Base-by-base conservation (phyloP, 1,139 yeast genomes). In the Magnusiomyces paraingens region DNA sequence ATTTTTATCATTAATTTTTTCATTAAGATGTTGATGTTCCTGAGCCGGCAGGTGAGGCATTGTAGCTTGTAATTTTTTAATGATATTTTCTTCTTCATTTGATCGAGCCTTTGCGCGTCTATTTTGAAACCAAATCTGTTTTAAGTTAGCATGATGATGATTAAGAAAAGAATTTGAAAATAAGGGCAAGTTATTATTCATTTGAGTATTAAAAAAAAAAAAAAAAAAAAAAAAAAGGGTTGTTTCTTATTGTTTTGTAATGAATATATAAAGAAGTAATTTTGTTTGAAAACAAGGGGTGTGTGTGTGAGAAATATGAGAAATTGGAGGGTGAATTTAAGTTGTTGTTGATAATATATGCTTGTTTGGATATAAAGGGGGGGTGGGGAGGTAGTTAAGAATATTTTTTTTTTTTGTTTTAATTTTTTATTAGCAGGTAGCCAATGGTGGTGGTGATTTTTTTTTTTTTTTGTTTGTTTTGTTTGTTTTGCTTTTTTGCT, bases 41-140 rank as follows among this genome's bases (percentile, higher is more conserved):
- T 45, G 48, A n/a, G 42, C 21, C 6, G 38, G 8, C 49, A 47
- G 35, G 38, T 21, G 41, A 21, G 35, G 41, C 8, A 22, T 10
- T 42, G n/a, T n/a, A 22, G 47, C 32, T 26, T 50, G 49, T 3
- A 54, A 44, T 40, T 51, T 56, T 47, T 52, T 49, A 11, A 54
- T 38, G n/a, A 56, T 49, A 17, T 52, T 55, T 32, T 59, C 58
- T 52, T 62, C 66, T 41, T 62, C 58, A 39, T 59, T 55, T 15
- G 65, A 58, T 43, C 65, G 49, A 8, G 59, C 59, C 54, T 61
- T 64, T 8, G 70, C 70, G 32, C 70, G 57, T 3, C 70, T 60
- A 50, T 66, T 66, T 51, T 66, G 70, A 55, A 66, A 66, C 70
- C 70, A 66, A 48, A 66, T 66, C 60, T 56, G 47, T 6, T 4